Percentiles rank a stretch among this genome's conserved stretches.
Conservation (phyloP, 2,329 filamentous ascomycete genomes). For the Talaromyces sp. region DNA sequence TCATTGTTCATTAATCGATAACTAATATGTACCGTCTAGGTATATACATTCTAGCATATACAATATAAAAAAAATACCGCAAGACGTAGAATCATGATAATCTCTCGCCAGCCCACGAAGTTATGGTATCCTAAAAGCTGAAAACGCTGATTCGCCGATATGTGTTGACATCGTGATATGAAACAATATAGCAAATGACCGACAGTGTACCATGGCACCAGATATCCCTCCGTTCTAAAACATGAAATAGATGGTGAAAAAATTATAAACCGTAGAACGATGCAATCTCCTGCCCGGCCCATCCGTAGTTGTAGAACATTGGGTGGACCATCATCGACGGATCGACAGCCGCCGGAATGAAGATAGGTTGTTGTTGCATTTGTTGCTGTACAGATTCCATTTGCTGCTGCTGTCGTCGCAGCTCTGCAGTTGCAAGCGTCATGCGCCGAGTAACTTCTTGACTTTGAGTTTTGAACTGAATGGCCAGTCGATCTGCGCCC, state of each 20-base stretch:
- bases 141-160: constrained; percentile 9
- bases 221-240: background rate
- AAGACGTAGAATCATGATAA: background rate
- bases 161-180: background rate
- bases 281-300: constrained; percentile 17
- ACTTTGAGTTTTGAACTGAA: constrained; percentile 38
- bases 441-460: constrained; percentile 37
- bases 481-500: constrained; percentile 35
- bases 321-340: constrained; percentile 17
- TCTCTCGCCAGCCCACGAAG: background rate
- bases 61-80: background rate
- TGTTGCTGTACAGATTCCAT: constrained; percentile 5
- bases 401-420: constrained; percentile 13
- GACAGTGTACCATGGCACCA: background rate
- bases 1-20: background rate
- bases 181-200: background rate
- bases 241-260: background rate
- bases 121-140: constrained; percentile 7
- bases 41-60: background rate
- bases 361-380: background rate
- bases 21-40: background rate
- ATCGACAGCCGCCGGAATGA: constrained; percentile 10
- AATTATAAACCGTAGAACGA: constrained; percentile 17
- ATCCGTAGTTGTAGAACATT: constrained; percentile 17
- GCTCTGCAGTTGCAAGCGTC: constrained; percentile 25